phyloP scores from a whole-genome alignment of 1,139 yeast species.

The Taphrina pruni region DNA sequence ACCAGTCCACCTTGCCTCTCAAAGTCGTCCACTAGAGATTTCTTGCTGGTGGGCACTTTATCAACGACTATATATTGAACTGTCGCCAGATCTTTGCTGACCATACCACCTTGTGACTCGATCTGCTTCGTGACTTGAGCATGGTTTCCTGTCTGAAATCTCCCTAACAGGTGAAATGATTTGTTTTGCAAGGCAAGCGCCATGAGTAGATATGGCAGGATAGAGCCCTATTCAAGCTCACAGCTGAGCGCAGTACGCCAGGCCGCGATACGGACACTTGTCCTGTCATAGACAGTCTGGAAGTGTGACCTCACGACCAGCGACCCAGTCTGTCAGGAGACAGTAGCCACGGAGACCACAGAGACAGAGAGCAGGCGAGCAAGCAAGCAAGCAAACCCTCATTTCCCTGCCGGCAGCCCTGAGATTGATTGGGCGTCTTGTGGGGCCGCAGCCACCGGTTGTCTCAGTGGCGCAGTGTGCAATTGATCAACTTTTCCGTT shows the following conservation, averaged over 20 bases:
- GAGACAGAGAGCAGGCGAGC: no score
- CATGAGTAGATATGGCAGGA: background rate
- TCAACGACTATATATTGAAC: slow-evolving; percentile 13
- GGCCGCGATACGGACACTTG: no score
- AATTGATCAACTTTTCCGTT: background rate
- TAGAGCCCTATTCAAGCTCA: no score
- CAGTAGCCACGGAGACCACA: background rate
- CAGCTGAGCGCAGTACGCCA: no score
- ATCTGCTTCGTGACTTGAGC: background rate
- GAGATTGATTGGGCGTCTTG: background rate
- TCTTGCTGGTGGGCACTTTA: background rate
- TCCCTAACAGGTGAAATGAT: slow-evolving; percentile 7
- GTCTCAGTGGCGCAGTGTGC: slow-evolving; percentile 1
- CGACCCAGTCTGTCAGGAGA: background rate
- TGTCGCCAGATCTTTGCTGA: background rate
- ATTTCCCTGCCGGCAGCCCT: background rate
- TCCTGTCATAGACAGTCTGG: no score
- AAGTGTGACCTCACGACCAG: no score
- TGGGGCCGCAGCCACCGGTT: background rate
- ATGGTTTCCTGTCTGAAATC: slow-evolving; percentile 13
- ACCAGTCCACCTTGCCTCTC: slow-evolving; percentile 3
- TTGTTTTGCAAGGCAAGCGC: slow-evolving; percentile 4
- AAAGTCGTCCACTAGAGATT: background rate
- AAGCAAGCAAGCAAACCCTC: background rate
- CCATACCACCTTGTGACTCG: slow-evolving; percentile 1